Evolutionary conservation across 805 yeast species (phyloP).

Genomic region (Myxozyma lipomycoides): DNA sequence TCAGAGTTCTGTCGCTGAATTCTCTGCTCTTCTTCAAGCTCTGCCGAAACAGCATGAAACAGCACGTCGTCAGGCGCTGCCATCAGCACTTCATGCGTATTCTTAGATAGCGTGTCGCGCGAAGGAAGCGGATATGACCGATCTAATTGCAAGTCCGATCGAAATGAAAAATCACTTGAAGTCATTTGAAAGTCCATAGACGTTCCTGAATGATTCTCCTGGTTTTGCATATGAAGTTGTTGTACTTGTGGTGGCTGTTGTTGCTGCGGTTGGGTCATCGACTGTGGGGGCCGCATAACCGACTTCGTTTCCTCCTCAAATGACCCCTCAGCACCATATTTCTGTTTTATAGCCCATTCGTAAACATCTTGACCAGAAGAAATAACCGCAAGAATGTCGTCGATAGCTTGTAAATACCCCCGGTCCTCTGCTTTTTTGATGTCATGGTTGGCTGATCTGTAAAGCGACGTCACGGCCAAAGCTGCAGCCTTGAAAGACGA

Average conservation of each 20-base stretch:
- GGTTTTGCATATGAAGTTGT: not conserved
- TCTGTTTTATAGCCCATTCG: conserved; percentile 26
- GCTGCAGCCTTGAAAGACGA: conserved; percentile 70
- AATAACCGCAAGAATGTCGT: conserved; percentile 45
- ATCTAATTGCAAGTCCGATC: conserved; percentile 23
- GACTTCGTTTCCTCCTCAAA: conserved; percentile 2
- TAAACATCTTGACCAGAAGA: conserved; percentile 26
- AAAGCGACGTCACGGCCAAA: conserved; percentile 62
- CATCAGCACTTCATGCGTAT: conserved; percentile 18
- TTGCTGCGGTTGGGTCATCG: conserved; percentile 1
- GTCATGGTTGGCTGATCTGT: conserved; percentile 56
- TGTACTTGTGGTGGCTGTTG: conserved; percentile 2
- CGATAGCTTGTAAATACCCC: conserved; percentile 61
- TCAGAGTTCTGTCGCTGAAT: conserved; percentile 8
- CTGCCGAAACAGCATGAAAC: conserved; percentile 26
- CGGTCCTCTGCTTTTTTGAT: conserved; percentile 46
- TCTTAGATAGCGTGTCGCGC: conserved; percentile 10
- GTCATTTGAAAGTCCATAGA: conserved; percentile 1
- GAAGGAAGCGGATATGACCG: conserved; percentile 19
- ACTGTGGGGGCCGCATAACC: not conserved
- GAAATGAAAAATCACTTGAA: conserved; percentile 13
- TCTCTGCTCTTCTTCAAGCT: conserved; percentile 21
- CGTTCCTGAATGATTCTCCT: not conserved
- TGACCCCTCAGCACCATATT: conserved; percentile 8
- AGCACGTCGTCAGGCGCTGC: conserved; percentile 23